phyloP scores from a whole-genome alignment of 441 rosid species.

The Raphanus hybrid region DNA sequence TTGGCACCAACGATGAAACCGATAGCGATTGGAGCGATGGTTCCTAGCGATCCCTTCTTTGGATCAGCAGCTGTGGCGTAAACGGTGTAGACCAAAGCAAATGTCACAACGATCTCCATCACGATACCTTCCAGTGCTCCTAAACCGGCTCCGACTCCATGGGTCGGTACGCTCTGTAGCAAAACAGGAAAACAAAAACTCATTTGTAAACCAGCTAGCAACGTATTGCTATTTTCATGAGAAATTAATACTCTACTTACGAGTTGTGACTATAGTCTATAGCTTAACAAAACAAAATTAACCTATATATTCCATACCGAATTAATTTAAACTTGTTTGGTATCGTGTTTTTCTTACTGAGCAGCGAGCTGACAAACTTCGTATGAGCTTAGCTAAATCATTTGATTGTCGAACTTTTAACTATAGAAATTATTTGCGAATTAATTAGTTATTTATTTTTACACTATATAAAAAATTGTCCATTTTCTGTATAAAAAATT shows the following conservation, averaged over 20 bases:
- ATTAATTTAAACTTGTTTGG: not conserved
- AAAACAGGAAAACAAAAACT: slow-evolving; percentile 12
- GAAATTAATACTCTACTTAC: not conserved
- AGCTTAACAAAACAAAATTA: not conserved
- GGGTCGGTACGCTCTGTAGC: slow-evolving; percentile 74
- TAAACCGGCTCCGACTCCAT: slow-evolving; percentile 74
- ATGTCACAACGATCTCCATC: slow-evolving; percentile 84
- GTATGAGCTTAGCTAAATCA: not conserved
- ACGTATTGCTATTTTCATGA: no score
- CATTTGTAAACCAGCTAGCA: not conserved
- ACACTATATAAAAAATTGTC: not conserved
- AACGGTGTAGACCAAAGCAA: slow-evolving; percentile 80
- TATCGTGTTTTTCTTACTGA: not conserved
- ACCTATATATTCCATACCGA: not conserved
- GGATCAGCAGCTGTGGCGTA: slow-evolving; percentile 94
- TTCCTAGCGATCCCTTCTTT: slow-evolving; percentile 75
- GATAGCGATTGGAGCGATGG: slow-evolving; percentile 87
- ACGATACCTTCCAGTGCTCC: slow-evolving; percentile 59
- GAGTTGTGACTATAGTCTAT: not conserved
- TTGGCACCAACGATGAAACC: slow-evolving; percentile 93
- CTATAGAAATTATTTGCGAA: not conserved
- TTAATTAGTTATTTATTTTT: not conserved
- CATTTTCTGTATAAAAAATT: not conserved
- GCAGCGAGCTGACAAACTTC: not conserved
- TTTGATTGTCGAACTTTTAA: not conserved